phyloP scores from a whole-genome alignment of 192 early-diverging fungal genomes.

The Radiomyces spectabilis region DNA sequence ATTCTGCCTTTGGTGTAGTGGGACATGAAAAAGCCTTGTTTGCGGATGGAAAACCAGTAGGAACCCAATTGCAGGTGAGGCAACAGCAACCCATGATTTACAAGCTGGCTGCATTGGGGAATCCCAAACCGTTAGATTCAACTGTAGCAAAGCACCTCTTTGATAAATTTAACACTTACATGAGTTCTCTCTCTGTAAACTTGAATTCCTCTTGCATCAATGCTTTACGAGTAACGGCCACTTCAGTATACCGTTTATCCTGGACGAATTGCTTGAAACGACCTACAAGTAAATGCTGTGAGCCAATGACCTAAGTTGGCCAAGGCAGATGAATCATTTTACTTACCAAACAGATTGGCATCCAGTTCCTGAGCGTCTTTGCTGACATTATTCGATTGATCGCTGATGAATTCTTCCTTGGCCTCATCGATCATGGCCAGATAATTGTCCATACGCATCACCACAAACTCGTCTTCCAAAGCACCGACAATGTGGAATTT shows the following conservation, averaged over 20 bases:
- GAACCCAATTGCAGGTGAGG: slow-evolving; percentile 22
- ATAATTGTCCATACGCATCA: slow-evolving; percentile 35
- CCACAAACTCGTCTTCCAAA: slow-evolving; percentile 34
- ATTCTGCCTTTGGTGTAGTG: slow-evolving; percentile 32
- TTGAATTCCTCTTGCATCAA: slow-evolving; percentile 13
- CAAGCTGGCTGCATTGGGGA: slow-evolving; percentile 9
- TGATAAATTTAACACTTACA: slow-evolving; percentile 12
- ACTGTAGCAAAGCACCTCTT: background rate
- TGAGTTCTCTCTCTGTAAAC: slow-evolving; percentile 31
- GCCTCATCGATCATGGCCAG: slow-evolving; percentile 24
- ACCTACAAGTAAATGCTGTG: slow-evolving; percentile 14
- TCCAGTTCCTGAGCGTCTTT: background rate
- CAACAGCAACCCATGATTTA: slow-evolving; percentile 15
- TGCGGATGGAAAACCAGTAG: slow-evolving; percentile 31
- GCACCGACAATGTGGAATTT: slow-evolving; percentile 36
- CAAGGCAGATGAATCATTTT: background rate
- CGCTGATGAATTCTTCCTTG: slow-evolving; percentile 25
- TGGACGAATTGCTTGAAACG: slow-evolving; percentile 23
- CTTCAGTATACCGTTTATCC: slow-evolving; percentile 16
- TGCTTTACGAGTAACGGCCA: slow-evolving; percentile 25
- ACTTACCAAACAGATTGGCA: slow-evolving; percentile 7
- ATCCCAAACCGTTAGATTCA: background rate
- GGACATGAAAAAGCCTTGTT: slow-evolving; percentile 35
- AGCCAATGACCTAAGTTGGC: background rate
- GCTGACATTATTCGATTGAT: background rate